phyloP scores from a whole-genome alignment of 2,329 filamentous ascomycete genomes.

The Fusarium palustre region DNA sequence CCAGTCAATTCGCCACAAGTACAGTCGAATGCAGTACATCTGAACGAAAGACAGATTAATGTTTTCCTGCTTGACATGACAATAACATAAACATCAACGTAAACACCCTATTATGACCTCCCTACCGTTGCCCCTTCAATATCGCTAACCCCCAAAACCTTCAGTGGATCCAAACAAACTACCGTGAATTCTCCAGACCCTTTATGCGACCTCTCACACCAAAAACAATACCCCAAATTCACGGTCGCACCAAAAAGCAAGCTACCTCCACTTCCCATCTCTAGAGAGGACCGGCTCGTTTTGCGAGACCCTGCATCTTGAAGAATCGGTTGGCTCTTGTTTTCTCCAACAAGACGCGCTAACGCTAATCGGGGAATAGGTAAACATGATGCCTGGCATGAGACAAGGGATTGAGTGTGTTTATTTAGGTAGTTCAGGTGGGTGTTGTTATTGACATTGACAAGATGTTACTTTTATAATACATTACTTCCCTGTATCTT shows the following conservation, averaged over 20 bases:
- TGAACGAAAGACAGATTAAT: not conserved
- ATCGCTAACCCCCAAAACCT: conserved; percentile 3
- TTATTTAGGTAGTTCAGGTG: not conserved
- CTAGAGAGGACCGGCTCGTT: conserved; percentile 27
- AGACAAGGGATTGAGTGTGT: conserved; percentile 8
- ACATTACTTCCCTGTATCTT: not conserved
- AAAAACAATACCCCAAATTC: conserved; percentile 39
- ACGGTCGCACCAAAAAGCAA: conserved; percentile 29
- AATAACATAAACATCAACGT: not conserved
- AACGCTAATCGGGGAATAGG: conserved; percentile 56
- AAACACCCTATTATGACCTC: not conserved
- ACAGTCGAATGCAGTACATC: not conserved
- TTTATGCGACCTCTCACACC: conserved; percentile 21
- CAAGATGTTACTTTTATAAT: not conserved
- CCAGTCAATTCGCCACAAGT: not conserved
- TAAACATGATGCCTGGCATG: conserved; percentile 57
- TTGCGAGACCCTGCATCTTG: conserved; percentile 39
- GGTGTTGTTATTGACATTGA: not conserved
- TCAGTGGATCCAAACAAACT: conserved; percentile 31
- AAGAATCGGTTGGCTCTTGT: conserved; percentile 47
- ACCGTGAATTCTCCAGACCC: conserved; percentile 38
- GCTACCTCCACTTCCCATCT: conserved; percentile 8
- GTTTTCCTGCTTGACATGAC: not conserved
- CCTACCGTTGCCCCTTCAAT: conserved; percentile 41
- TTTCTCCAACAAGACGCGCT: conserved; percentile 48